These are phyloP conservation scores for Chaetomium globosum DNA, from an alignment of 2,329 filamentous ascomycete species.

Conservation along the genomic window DNA sequence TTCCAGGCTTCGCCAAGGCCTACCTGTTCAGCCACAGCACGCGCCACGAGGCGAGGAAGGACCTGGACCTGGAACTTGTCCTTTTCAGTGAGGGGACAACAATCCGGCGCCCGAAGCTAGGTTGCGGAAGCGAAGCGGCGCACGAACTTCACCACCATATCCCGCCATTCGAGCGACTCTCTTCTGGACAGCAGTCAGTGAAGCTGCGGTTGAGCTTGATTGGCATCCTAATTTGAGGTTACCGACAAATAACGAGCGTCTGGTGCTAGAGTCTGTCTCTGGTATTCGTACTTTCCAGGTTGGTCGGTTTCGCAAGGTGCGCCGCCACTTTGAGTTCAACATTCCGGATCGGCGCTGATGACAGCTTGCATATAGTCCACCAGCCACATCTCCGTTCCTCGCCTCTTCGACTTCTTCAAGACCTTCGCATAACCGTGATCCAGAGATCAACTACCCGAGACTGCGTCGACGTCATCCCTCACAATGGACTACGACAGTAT, in stretches of 20 bases:
- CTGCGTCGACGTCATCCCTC: conserved; percentile 11
- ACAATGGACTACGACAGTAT: conserved; percentile 88
- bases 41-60: conserved; percentile 26
- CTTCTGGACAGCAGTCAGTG: conserved; percentile 3
- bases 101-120: conserved; percentile 29
- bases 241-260: conserved; percentile 5
- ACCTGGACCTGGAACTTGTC: conserved; percentile 36
- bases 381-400: background rate
- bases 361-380: conserved; percentile 28
- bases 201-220: conserved; percentile 15
- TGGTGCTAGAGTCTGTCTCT: background rate
- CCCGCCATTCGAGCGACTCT: conserved; percentile 20
- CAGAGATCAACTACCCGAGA: background rate
- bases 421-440: background rate
- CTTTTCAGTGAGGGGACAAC: conserved; percentile 37
- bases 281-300: background rate
- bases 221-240: background rate
- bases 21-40: conserved; percentile 25
- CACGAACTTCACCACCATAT: conserved; percentile 21
- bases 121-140: conserved; percentile 29
- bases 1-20: background rate
- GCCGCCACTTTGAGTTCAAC: conserved; percentile 19
- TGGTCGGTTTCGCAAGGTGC: conserved; percentile 20
- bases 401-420: background rate
- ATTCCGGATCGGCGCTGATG: conserved; percentile 26